Conservation (phyloP, 345 rosid genomes). For the Eucalyptus marginata region DNA sequence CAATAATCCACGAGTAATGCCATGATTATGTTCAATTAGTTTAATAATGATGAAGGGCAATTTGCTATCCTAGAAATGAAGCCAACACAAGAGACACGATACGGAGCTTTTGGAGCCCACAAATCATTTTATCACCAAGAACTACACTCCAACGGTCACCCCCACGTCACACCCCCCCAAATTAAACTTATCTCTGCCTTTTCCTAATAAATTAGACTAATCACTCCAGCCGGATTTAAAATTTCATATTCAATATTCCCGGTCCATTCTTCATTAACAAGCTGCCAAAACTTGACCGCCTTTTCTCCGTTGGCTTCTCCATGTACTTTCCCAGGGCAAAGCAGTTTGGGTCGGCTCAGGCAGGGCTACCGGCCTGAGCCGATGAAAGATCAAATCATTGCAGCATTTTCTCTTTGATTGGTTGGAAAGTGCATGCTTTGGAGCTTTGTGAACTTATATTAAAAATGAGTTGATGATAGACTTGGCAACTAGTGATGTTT, state of each 20-base stretch:
- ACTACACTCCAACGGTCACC: constrained; percentile 15
- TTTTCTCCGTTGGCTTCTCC: constrained; percentile 18
- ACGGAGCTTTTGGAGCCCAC: constrained; percentile 12
- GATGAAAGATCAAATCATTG: neutral
- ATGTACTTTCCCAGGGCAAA: constrained; percentile 2
- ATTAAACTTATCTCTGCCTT: neutral
- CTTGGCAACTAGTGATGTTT: neutral
- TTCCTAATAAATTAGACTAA: neutral
- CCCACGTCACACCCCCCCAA: constrained; percentile 1
- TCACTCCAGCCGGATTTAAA: constrained; percentile 11
- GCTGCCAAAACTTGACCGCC: constrained; percentile 32
- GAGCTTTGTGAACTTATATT: neutral
- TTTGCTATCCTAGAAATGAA: neutral
- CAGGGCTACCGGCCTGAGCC: neutral
- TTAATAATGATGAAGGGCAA: neutral
- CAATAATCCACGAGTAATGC: neutral
- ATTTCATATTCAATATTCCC: neutral
- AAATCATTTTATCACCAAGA: constrained; percentile 18
- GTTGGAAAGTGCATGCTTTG: neutral
- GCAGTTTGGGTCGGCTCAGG: neutral
- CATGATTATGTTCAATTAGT: neutral
- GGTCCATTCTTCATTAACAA: constrained; percentile 8
- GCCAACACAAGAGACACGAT: constrained; percentile 26
- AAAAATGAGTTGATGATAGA: neutral
- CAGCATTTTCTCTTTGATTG: neutral